Conservation (phyloP, 495 filamentous ascomycete genomes). For the Diplogelasinospora grovesii region DNA sequence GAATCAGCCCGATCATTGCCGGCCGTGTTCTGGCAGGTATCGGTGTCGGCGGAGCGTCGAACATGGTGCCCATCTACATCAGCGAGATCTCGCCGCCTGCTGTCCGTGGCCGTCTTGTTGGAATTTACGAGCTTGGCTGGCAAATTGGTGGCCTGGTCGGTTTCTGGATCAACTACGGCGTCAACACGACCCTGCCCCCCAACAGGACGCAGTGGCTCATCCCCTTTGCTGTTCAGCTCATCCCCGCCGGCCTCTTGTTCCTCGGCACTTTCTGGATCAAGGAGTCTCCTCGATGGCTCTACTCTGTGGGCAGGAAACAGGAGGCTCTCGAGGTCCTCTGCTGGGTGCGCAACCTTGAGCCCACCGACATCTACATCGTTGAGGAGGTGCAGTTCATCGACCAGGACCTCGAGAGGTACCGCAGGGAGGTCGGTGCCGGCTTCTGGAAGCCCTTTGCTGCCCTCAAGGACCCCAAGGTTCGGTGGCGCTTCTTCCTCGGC, state of each 20-base stretch:
- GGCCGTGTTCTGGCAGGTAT: constrained; percentile 49
- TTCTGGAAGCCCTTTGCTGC: constrained; percentile 65
- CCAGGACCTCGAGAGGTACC: constrained; percentile 50
- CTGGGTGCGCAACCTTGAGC: constrained; percentile 56
- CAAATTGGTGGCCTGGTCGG: constrained; percentile 68
- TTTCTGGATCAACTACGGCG: constrained; percentile 63
- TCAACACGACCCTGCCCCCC: constrained; percentile 38
- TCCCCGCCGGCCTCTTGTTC: constrained; percentile 46
- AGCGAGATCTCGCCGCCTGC: constrained; percentile 50
- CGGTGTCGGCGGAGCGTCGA: constrained; percentile 46
- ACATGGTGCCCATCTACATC: constrained; percentile 53
- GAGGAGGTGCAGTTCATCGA: constrained; percentile 61
- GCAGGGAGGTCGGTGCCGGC: constrained; percentile 48
- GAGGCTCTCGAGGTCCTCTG: constrained; percentile 52
- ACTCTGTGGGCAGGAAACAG: constrained; percentile 48
- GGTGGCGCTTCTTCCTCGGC: constrained; percentile 61
- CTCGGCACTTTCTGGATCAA: constrained; percentile 45
- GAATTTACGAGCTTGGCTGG: constrained; percentile 67
- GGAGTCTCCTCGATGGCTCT: constrained; percentile 60
- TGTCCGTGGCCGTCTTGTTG: constrained; percentile 48
- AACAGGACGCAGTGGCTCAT: constrained; percentile 48
- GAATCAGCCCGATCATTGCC: constrained; percentile 54
- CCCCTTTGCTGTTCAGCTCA: constrained; percentile 51
- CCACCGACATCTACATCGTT: constrained; percentile 56
- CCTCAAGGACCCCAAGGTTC: constrained; percentile 40